Evolutionary conservation across 2,329 filamentous ascomycete species (phyloP), one percentile per base, ranked within the genome.

Genomic region (Nemania serpens): DNA sequence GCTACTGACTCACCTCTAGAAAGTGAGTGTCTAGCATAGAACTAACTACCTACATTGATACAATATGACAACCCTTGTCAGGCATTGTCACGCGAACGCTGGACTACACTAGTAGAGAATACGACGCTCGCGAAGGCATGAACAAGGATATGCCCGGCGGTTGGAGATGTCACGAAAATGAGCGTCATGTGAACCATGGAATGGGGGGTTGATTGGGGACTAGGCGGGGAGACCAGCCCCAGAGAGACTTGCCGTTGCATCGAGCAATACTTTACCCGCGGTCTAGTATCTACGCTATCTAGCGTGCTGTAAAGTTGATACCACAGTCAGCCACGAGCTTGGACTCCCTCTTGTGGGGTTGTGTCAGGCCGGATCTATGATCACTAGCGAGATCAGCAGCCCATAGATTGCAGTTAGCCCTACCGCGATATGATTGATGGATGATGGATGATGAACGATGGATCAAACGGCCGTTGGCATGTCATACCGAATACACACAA

Each of bases 11-110:
- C 49, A 18, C 46, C 5, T 54, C 50, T 42, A 34, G 41, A 34
- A 36, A 20, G 17, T 17, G 25, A 36, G 3, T n/a, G 52, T 45
- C 22, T 22, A n/a, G 49, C 55, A 42, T 22, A 20, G 20, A 51
- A 48, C 33, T 20, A 46, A 29, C 25, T 7, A 29, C 25, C 25
- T 29, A 29, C 25, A 33, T 52, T 17, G 20, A 36, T 25, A 15
- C 34, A 45, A 39, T 39, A 39, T 5, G 36, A 39, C 41, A 43
- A 7, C 42, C 33, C 51, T 22, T 17, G 25, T 2, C 46, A 17
- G 34, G 42, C 18, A 18, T 42, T 61, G 47, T 55, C 57, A 48
- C 22, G 36, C 42, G 25, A 52, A 43, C 15, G 20, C 50, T 58
- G 4, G 41, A n/a, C n/a, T 39, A 3, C 36, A 41, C 34, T 17